Evolutionary conservation across 768 basidiomycete genomes (phyloP).

Genomic region (Clitopilus hobsonii): DNA sequence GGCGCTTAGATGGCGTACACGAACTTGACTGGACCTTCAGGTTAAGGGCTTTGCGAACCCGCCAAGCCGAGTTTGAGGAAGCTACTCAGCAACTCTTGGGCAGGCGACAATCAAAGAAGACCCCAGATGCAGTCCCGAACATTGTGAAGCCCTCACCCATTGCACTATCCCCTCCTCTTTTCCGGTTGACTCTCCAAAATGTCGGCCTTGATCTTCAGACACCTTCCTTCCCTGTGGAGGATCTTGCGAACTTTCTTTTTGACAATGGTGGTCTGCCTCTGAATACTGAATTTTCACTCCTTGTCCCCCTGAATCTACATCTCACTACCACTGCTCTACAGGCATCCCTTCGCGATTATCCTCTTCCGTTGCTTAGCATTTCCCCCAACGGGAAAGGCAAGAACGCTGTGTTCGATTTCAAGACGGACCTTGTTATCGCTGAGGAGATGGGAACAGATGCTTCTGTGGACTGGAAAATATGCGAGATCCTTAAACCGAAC

Average conservation of each 20-base stretch:
- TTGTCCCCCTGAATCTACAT: constrained; percentile 78
- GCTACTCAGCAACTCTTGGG: constrained; percentile 39
- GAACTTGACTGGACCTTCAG: constrained; percentile 69
- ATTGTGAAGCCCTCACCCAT: constrained; percentile 34
- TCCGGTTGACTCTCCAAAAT: constrained; percentile 60
- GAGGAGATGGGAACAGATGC: constrained; percentile 75
- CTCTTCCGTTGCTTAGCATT: constrained; percentile 77
- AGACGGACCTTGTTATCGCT: constrained; percentile 76
- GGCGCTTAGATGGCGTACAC: constrained; percentile 64
- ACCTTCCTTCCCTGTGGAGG: constrained; percentile 53
- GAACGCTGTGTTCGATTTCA: constrained; percentile 53
- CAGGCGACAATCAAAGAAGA: constrained; percentile 23
- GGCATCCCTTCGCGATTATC: constrained; percentile 79
- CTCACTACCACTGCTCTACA: constrained; percentile 60
- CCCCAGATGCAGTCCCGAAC: constrained; percentile 32
- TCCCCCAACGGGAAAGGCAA: constrained; percentile 39
- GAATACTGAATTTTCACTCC: constrained; percentile 69
- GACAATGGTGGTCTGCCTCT: constrained; percentile 69
- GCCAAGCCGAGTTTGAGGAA: constrained; percentile 47
- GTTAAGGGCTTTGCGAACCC: constrained; percentile 38
- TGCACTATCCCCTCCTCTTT: constrained; percentile 53
- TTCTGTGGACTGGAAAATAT: constrained; percentile 71
- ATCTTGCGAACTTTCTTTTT: constrained; percentile 59
- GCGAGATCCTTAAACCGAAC: constrained; percentile 54
- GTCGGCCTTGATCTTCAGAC: constrained; percentile 50